A percentile compares a stretch with the other conserved stretches of the same genome.
These are phyloP conservation scores for Beauveria medogensis DNA, from an alignment of 2,329 filamentous ascomycete species.

Conservation along the genomic window DNA sequence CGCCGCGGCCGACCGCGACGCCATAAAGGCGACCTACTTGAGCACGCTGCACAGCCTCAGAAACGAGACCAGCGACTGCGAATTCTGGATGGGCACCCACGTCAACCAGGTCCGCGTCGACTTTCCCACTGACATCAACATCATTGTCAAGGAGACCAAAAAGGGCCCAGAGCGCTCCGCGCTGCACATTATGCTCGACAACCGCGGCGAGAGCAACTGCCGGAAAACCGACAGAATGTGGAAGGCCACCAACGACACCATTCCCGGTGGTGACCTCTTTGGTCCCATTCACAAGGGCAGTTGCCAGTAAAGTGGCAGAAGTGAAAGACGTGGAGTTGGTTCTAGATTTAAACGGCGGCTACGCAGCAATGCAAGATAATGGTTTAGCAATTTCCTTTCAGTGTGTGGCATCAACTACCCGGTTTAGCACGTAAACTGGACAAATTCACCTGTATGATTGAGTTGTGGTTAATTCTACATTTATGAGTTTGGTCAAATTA, in stretches of 20 bases:
- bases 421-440: too few species aligned
- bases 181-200: slow-evolving; percentile 11
- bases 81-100: not conserved
- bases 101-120: slow-evolving; percentile 7
- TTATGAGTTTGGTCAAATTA: too few species aligned
- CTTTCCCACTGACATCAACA: slow-evolving; percentile 11
- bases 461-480: too few species aligned
- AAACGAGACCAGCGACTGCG: slow-evolving; percentile 9
- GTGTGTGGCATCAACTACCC: too few species aligned
- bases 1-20: slow-evolving; percentile 10
- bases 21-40: slow-evolving; percentile 8
- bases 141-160: not conserved
- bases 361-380: not conserved
- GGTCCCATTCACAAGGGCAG: slow-evolving; percentile 9
- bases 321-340: not conserved
- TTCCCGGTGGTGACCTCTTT: slow-evolving; percentile 8
- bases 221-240: slow-evolving; percentile 4
- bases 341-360: not conserved
- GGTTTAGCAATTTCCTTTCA: too few species aligned
- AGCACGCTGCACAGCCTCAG: slow-evolving; percentile 9
- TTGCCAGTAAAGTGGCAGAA: not conserved
- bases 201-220: slow-evolving; percentile 6
- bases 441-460: too few species aligned
- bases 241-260: not conserved
- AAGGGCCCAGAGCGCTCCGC: not conserved